Evolutionary conservation across 768 basidiomycete genomes (phyloP).

Genomic region (Hypholoma fasciculare): DNA sequence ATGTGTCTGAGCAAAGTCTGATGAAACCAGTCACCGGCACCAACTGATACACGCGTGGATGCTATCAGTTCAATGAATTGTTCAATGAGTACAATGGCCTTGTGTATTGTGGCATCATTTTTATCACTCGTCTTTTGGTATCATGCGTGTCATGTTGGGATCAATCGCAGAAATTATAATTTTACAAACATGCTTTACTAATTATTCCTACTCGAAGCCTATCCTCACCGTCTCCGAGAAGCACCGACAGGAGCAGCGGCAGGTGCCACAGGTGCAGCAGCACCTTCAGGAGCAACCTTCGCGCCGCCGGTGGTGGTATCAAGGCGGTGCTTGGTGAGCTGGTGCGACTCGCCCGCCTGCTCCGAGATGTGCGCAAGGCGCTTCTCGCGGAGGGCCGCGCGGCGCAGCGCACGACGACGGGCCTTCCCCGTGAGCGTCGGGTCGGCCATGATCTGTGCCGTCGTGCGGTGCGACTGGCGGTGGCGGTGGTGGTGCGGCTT

Average conservation of each 20-base stretch:
- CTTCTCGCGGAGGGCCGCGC: neutral
- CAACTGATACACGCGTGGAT: no score
- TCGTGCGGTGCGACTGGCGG: no score
- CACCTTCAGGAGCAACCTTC: neutral
- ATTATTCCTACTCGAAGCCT: neutral
- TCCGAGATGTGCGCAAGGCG: slow-evolving; percentile 1
- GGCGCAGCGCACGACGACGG: neutral
- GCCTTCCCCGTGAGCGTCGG: neutral
- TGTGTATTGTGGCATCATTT: no score
- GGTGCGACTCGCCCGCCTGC: neutral
- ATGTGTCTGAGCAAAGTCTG: no score
- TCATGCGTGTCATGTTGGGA: neutral
- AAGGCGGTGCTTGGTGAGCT: neutral
- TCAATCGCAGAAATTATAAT: neutral
- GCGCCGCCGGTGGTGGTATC: neutral
- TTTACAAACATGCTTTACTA: neutral
- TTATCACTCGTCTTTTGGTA: neutral
- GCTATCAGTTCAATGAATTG: no score
- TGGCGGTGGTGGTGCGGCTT: no score
- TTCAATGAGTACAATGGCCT: no score
- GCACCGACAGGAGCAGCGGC: neutral
- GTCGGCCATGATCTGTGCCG: no score
- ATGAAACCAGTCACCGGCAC: no score
- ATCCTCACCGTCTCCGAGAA: neutral
- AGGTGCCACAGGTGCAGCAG: neutral